Percentiles rank a stretch among this genome's conserved stretches.
Conservation (phyloP, 1,139 yeast species). For the Casaregolazyma lundiana region DNA sequence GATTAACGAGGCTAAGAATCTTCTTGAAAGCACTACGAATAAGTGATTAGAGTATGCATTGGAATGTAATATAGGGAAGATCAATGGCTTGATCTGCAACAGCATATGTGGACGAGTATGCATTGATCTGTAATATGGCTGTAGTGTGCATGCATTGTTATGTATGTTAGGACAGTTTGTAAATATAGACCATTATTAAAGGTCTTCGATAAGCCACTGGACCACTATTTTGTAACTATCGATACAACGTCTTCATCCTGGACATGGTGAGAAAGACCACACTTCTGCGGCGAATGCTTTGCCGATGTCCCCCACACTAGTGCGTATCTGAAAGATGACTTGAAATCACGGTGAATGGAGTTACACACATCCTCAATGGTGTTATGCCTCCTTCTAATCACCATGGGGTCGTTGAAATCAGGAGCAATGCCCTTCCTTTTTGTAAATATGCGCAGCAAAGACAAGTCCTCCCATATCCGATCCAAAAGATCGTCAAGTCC, state of each 20-base stretch:
- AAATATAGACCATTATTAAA: not conserved
- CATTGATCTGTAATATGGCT: no score
- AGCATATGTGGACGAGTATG: no score
- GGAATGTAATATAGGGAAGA: not conserved
- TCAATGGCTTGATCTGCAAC: no score
- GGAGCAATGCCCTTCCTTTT: constrained; percentile 81
- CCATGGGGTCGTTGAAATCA: constrained; percentile 84
- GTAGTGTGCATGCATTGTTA: no score
- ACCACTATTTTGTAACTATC: constrained; percentile 63
- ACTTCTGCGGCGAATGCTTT: constrained; percentile 93
- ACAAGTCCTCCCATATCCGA: constrained; percentile 87
- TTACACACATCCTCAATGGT: constrained; percentile 86
- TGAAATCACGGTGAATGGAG: constrained; percentile 87
- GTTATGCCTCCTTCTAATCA: constrained; percentile 69
- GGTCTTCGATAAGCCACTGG: no score
- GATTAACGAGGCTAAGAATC: constrained; percentile 94
- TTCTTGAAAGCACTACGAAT: constrained; percentile 64
- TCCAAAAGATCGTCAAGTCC: constrained; percentile 86
- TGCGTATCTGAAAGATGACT: constrained; percentile 87
- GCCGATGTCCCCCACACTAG: constrained; percentile 96
- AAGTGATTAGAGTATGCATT: not conserved
- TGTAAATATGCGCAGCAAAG: constrained; percentile 76
- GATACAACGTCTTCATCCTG: constrained; percentile 95
- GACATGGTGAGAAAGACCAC: constrained; percentile 79
- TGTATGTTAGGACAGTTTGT: constrained; percentile 2